These are phyloP conservation scores for Bondarzewia mesenterica DNA, from an alignment of 1,284 basidiomycete genomes.

Conservation along the genomic window DNA sequence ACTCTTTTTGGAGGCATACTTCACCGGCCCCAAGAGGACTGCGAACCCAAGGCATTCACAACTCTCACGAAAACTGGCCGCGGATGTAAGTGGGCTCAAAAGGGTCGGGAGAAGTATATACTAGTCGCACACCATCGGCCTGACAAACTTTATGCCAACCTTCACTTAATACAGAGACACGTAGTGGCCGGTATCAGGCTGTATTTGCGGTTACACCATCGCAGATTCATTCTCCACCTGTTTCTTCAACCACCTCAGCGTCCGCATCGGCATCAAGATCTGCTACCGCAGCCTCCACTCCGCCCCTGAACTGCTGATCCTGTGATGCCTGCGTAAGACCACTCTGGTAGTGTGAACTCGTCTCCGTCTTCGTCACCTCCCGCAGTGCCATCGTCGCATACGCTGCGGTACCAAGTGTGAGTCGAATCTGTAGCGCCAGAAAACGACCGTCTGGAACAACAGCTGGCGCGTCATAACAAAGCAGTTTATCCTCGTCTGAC, in stretches of 20 bases:
- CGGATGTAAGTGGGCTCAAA: too few relatives aligned
- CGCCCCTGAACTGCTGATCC: constrained; percentile 71
- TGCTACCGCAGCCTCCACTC: constrained; percentile 23
- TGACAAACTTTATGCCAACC: too few relatives aligned
- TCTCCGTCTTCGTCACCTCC: constrained; percentile 89
- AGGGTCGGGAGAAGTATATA: too few relatives aligned
- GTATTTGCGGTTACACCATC: neutral
- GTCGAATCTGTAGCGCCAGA: constrained; percentile 73
- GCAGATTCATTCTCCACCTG: neutral
- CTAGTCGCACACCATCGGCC: too few relatives aligned
- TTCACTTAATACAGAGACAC: too few relatives aligned
- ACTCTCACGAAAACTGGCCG: constrained; percentile 5
- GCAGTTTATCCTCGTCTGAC: constrained; percentile 88
- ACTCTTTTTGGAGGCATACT: neutral
- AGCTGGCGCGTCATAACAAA: constrained; percentile 69
- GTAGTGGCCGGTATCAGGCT: too few relatives aligned
- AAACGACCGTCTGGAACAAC: constrained; percentile 69
- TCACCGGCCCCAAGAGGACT: neutral
- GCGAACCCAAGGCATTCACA: neutral
- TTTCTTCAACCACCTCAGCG: neutral
- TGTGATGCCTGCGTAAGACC: constrained; percentile 73
- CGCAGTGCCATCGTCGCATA: constrained; percentile 96
- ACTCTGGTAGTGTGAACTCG: constrained; percentile 82
- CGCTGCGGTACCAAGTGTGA: constrained; percentile 78
- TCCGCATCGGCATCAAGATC: constrained; percentile 20